Percentiles rank a stretch among this genome's conserved stretches.
These are phyloP conservation scores for Orbilia oligospora DNA, from an alignment of 2,329 filamentous ascomycete species.

Conservation along the genomic window DNA sequence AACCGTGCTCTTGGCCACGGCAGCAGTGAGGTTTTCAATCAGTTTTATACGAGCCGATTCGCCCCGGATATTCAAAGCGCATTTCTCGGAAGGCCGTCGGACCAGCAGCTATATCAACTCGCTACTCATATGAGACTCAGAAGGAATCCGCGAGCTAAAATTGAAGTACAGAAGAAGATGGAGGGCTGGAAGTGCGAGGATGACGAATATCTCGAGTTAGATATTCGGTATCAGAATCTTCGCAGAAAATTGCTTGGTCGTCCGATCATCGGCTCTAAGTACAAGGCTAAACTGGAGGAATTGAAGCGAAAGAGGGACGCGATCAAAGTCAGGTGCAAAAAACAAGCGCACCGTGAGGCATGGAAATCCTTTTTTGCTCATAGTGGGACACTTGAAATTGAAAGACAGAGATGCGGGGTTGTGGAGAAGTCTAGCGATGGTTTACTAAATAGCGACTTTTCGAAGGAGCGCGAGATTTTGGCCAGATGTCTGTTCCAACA, in stretches of 20 bases:
- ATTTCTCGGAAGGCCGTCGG: conserved; percentile 14
- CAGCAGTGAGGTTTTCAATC: conserved; percentile 13
- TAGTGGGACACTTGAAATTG: no score
- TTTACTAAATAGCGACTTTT: no score
- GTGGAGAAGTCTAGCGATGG: no score
- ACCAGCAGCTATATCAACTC: conserved; percentile 18
- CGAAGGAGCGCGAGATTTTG: no score
- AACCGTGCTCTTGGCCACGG: conserved; percentile 24
- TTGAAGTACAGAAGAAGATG: conserved; percentile 11
- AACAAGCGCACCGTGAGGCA: no score
- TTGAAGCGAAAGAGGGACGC: no score
- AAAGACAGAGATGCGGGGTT: no score
- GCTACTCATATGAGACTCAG: conserved; percentile 21
- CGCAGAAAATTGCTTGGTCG: not conserved
- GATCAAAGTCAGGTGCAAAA: no score
- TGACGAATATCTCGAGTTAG: conserved; percentile 4
- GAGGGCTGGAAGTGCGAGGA: conserved; percentile 8
- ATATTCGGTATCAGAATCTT: conserved; percentile 8
- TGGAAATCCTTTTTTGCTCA: no score
- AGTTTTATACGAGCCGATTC: conserved; percentile 20
- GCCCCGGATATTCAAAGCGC: conserved; percentile 7
- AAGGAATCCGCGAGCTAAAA: conserved; percentile 5
- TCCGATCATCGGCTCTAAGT: not conserved
- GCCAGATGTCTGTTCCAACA: no score
- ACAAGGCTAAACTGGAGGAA: not conserved